Evolutionary conservation across 108 stramenopile genomes (phyloP), one percentile per base, ranked within the genome.

Genomic region (Conticribra guillardii): DNA sequence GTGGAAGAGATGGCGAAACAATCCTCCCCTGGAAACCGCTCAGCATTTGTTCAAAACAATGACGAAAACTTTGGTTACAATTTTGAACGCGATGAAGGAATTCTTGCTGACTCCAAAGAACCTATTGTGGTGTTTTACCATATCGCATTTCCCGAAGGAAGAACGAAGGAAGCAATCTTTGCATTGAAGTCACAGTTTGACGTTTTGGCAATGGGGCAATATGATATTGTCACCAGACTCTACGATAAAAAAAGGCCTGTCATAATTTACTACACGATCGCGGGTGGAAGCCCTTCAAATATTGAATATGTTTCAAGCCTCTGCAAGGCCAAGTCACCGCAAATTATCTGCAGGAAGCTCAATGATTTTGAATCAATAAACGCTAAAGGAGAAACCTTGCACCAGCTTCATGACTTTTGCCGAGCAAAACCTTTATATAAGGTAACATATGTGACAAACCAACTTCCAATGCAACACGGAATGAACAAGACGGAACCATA

Each of bases 391-490:
- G 77, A 79, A 61, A 71, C 77, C 11, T 34, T 79, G 51, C 56
- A 46, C 0, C 77, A 71, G 31, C 54, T 79, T 33, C 41, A 79
- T 63, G 60, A 60, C 41, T 79, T 70, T 33, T 79, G 77, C 37
- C 48, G 53, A 28, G 49, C 64, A 7, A 65, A 71, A 23, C 77
- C 77, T 59, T 71, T 69, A 2, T 54, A 37, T 26, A 54, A 57
- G 18, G 77, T 79, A 24, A 71, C 77, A 21, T 79, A 79, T 60
- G 3, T 79, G 37, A 66, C 69, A 23, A 79, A 79, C 60, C 60
- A 57, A 32, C 69, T 70, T 44, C 77, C 77, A 41, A 18, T 23
- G 21, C 27, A 24, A 9, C 41, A 66, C 19, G 77, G 63, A 14
- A 47, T 46, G 14, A 79, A 79, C 9, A 30, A 32, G 22, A 70